Base-by-base conservation (phyloP, 768 basidiomycete species). In the Lyophyllum decastes region DNA sequence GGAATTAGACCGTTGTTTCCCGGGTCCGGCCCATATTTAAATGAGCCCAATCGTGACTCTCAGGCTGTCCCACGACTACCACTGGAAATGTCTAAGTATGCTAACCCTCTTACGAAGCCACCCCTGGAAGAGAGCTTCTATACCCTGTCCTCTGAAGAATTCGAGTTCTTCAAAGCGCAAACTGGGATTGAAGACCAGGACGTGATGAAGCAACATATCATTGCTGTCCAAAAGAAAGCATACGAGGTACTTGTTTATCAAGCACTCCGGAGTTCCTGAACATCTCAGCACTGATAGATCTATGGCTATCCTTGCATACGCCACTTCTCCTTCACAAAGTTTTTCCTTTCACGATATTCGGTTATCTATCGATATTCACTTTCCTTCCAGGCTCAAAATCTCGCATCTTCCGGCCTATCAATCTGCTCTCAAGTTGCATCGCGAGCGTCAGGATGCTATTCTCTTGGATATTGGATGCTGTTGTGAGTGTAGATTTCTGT, bases 391-490 rank as follows among this genome's bases (percentile, higher is more conserved):
- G 38, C 46, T 67, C 10, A 71, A 68, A 58, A 72, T 73, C 43
- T 60, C 67, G n/a, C 62, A 57, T 19, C 51, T 68, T 14, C 70
- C 68, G 35, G 72, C 64, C 2, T 74, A 75, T 58, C 52, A 47
- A 2, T 67, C 63, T 40, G 68, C 65, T 11, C 59, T 75, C 10
- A 59, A 63, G 16, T 61, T 73, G 1, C 54, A 52, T 1, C 55
- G 55, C 8, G 58, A 62, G 1, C 58, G 56, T 14, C 54, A 61
- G 9, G 60, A 62, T 48, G 67, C 72, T 11, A 60, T 75, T 41
- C 61, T 76, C 17, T 57, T 76, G 19, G 74, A 76, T 45, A 57
- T 73, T 27, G 74, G 73, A 25, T 74, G 74, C 52, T 73, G 72
- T 49, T 72, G 74, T 76, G 16, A 56, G 61, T 21, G 12, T 34